Conservation (phyloP, 768 basidiomycete species). For the Nevesoporus exiguus region DNA sequence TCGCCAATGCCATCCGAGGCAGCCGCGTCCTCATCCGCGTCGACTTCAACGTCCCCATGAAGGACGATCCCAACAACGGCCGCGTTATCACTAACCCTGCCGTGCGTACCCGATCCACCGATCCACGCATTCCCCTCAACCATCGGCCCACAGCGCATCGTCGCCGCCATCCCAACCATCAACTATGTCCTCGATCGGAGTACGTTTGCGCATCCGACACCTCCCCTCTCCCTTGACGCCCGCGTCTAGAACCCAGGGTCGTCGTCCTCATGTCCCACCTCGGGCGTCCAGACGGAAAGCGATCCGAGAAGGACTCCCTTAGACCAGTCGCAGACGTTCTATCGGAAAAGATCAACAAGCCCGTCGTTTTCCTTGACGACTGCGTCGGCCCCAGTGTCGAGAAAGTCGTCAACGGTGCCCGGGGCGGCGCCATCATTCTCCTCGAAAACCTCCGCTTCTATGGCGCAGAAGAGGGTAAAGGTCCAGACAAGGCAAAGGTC, state of each 20-base stretch:
- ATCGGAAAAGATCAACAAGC: constrained; percentile 37
- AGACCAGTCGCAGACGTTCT: constrained; percentile 80
- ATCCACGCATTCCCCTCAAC: constrained; percentile 1
- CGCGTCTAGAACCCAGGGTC: constrained; percentile 61
- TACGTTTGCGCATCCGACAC: constrained; percentile 22
- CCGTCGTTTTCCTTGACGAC: constrained; percentile 79
- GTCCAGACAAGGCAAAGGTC: constrained; percentile 95
- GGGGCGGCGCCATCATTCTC: constrained; percentile 72
- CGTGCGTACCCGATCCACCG: constrained; percentile 47
- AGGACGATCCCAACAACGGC: constrained; percentile 62
- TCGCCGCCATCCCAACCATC: constrained; percentile 94
- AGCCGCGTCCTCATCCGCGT: constrained; percentile 93
- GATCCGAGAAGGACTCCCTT: constrained; percentile 85
- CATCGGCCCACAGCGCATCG: constrained; percentile 70
- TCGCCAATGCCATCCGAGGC: constrained; percentile 58
- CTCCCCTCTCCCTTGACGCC: neutral
- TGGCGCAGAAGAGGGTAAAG: constrained; percentile 97
- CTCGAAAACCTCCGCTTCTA: constrained; percentile 99
- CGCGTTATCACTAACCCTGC: constrained; percentile 97
- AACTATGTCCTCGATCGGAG: constrained; percentile 89
- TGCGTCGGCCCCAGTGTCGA: constrained; percentile 87
- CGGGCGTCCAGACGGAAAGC: constrained; percentile 93
- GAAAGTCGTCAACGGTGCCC: constrained; percentile 58
- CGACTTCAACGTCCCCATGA: constrained; percentile 94
- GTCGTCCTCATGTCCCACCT: constrained; percentile 98